Conservation (phyloP, 805 yeast species). For the Ogataea minuta region DNA sequence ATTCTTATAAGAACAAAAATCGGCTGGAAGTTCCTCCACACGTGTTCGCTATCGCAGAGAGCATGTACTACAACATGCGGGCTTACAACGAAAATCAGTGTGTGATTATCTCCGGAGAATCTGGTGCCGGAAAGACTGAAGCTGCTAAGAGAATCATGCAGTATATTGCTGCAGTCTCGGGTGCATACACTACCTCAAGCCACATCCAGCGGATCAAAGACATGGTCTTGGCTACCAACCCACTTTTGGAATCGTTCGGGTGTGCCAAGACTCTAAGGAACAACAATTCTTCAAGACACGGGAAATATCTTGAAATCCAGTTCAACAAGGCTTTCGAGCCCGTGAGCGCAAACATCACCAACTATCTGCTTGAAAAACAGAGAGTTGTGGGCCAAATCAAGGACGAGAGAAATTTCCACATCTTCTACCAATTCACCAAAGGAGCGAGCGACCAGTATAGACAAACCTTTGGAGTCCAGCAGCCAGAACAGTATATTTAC, state of each 20-base stretch:
- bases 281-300: constrained; percentile 88
- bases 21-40: constrained; percentile 97
- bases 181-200: constrained; percentile 57
- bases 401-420: constrained; percentile 94
- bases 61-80: constrained; percentile 94
- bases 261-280: constrained; percentile 91
- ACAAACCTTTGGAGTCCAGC: constrained; percentile 83
- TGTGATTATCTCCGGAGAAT: constrained; percentile 95
- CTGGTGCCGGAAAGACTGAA: constrained; percentile 98
- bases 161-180: constrained; percentile 87
- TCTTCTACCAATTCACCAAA: constrained; percentile 93
- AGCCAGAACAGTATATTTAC: constrained; percentile 88
- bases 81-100: constrained; percentile 94
- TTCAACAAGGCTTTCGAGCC: constrained; percentile 85
- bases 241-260: constrained; percentile 85
- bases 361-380: constrained; percentile 89
- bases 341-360: constrained; percentile 92
- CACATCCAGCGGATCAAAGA: constrained; percentile 86
- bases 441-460: constrained; percentile 84
- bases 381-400: constrained; percentile 94
- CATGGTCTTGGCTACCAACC: constrained; percentile 97
- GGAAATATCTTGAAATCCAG: constrained; percentile 87
- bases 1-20: constrained; percentile 84
- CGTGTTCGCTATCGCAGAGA: constrained; percentile 95
- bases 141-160: constrained; percentile 98